These are phyloP conservation scores for Exophiala oligosperma DNA, from an alignment of 2,329 filamentous ascomycete species.

Conservation along the genomic window DNA sequence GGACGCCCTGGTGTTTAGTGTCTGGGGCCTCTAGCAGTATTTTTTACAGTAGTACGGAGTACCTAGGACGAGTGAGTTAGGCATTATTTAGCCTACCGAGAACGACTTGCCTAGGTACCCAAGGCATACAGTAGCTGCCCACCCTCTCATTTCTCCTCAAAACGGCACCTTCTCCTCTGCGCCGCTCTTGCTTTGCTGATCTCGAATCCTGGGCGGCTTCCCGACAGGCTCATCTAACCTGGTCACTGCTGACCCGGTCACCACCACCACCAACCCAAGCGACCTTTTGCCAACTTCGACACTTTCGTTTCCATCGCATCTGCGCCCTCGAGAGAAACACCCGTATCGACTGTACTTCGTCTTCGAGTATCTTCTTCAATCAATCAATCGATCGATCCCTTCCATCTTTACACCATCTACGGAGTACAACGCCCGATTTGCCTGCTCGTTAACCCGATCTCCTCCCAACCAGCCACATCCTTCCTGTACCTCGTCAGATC, in stretches of 20 bases:
- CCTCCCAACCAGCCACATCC: constrained; percentile 11
- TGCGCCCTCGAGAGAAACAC: constrained; percentile 6
- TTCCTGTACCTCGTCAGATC: not conserved
- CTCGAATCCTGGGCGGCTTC: constrained; percentile 2
- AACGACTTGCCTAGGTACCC: no score
- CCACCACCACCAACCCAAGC: not conserved
- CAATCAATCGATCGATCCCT: not conserved
- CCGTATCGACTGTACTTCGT: constrained; percentile 9
- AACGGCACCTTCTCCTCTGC: not conserved
- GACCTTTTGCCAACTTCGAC: constrained; percentile 9
- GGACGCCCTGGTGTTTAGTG: no score
- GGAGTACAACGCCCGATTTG: not conserved
- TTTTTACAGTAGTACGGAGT: no score
- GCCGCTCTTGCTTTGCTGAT: constrained; percentile 7
- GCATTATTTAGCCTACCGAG: no score
- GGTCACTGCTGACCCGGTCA: not conserved
- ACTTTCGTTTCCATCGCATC: constrained; percentile 5
- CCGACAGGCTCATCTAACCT: not conserved
- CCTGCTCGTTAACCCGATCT: not conserved
- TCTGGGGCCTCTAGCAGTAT: no score
- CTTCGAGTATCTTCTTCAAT: constrained; percentile 4
- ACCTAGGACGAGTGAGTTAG: no score
- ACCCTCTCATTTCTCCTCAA: not conserved
- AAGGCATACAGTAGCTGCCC: not conserved
- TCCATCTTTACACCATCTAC: constrained; percentile 8